phyloP scores from a whole-genome alignment of 2,329 filamentous ascomycete genomes.

The Periglandula ipomoeae region DNA sequence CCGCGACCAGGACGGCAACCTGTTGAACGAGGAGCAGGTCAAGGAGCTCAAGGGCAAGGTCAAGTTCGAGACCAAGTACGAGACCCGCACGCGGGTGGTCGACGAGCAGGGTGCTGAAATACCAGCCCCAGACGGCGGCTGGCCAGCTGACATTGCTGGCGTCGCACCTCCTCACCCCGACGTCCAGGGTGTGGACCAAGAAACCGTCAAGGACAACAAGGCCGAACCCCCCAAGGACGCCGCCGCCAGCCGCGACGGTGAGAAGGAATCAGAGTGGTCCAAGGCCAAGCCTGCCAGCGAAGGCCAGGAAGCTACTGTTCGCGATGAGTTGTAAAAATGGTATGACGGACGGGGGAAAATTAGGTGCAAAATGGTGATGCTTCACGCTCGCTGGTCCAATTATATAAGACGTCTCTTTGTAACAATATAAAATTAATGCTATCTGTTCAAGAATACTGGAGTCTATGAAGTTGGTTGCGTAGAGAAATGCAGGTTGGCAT shows the following conservation, averaged over 20 bases:
- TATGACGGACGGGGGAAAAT: too few relatives aligned
- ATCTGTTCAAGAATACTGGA: too few relatives aligned
- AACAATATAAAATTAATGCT: neutral
- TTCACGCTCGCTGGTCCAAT: neutral
- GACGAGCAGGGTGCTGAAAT: slow-evolving; percentile 75
- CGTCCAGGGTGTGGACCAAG: slow-evolving; percentile 50
- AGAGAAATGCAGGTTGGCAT: too few relatives aligned
- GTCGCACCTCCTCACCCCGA: slow-evolving; percentile 53
- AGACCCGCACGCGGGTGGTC: slow-evolving; percentile 82
- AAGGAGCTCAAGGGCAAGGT: slow-evolving; percentile 82
- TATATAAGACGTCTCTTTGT: too few relatives aligned
- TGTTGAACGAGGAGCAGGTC: slow-evolving; percentile 77
- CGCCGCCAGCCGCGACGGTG: slow-evolving; percentile 46
- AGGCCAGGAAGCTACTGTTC: slow-evolving; percentile 45
- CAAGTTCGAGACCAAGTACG: slow-evolving; percentile 89
- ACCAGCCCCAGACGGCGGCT: slow-evolving; percentile 31
- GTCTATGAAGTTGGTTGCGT: too few relatives aligned
- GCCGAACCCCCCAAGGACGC: slow-evolving; percentile 31
- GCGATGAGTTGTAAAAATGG: slow-evolving; percentile 30
- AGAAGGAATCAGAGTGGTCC: slow-evolving; percentile 45
- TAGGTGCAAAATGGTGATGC: too few relatives aligned
- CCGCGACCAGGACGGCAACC: slow-evolving; percentile 68
- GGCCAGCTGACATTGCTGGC: slow-evolving; percentile 26
- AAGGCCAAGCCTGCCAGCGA: slow-evolving; percentile 56
- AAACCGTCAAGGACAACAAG: slow-evolving; percentile 39